phyloP scores from a whole-genome alignment of 208 protist genomes.

The Leishmania aethiopica region DNA sequence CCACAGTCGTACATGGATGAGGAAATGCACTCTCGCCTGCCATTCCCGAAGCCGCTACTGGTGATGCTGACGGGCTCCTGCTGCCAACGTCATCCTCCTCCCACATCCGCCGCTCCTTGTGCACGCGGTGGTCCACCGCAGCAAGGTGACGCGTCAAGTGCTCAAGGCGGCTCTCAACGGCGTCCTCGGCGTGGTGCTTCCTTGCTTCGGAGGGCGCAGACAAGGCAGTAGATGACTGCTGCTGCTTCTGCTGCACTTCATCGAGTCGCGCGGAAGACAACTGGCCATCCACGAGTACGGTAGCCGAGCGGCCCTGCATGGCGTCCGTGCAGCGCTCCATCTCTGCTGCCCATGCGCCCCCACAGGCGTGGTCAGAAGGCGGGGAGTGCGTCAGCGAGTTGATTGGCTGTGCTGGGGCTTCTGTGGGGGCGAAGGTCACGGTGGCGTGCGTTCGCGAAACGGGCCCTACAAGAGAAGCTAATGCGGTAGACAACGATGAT shows the following conservation, averaged over 20 bases:
- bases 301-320: constrained; percentile 2
- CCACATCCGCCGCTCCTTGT: constrained; percentile 1
- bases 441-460: background rate
- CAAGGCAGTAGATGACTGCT: background rate
- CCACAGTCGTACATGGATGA: background rate
- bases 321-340: background rate
- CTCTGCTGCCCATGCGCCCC: background rate
- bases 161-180: background rate
- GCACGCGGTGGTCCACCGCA: background rate
- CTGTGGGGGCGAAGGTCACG: background rate
- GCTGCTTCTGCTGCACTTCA: background rate
- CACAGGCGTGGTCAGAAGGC: background rate
- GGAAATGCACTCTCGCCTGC: background rate
- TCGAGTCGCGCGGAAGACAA: background rate
- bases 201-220: background rate
- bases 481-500: background rate
- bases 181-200: constrained; percentile 9
- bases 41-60: background rate
- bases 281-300: background rate
- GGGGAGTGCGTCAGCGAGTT: background rate
- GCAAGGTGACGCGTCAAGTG: constrained; percentile 5
- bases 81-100: background rate
- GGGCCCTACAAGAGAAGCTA: background rate
- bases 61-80: background rate
- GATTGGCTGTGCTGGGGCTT: background rate